Evolutionary conservation across 768 basidiomycete genomes (phyloP).

Genomic region (Suillus plorans): DNA sequence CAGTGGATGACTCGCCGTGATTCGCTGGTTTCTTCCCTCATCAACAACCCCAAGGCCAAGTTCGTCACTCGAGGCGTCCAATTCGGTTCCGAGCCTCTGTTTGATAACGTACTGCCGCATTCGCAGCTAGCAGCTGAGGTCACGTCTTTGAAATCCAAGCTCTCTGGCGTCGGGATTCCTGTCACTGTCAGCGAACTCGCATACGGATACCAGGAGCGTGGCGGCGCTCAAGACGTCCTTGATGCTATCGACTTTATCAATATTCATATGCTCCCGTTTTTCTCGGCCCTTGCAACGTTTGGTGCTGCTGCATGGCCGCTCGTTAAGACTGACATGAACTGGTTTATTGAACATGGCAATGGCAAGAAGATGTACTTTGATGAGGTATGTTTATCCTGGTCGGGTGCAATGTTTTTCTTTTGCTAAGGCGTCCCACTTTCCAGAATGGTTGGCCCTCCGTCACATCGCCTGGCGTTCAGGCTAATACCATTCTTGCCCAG

Average conservation of each 20-base stretch:
- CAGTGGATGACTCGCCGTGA: slow-evolving; percentile 57
- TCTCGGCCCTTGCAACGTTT: slow-evolving; percentile 34
- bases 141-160: slow-evolving; percentile 42
- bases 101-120: slow-evolving; percentile 53
- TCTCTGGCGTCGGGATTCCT: slow-evolving; percentile 56
- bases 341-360: slow-evolving; percentile 61
- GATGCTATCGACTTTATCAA: slow-evolving; percentile 63
- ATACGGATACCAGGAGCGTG: slow-evolving; percentile 53
- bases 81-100: slow-evolving; percentile 73
- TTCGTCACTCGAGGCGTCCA: slow-evolving; percentile 66
- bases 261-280: slow-evolving; percentile 73
- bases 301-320: slow-evolving; percentile 64
- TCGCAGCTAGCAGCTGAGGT: slow-evolving; percentile 52
- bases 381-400: slow-evolving; percentile 45
- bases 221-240: slow-evolving; percentile 54
- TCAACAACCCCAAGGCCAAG: slow-evolving; percentile 59
- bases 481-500: slow-evolving; percentile 62
- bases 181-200: slow-evolving; percentile 71
- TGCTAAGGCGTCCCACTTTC: not conserved
- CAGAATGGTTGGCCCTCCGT: slow-evolving; percentile 81
- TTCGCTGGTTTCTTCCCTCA: slow-evolving; percentile 48
- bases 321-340: slow-evolving; percentile 57
- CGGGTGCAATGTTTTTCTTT: not conserved
- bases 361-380: slow-evolving; percentile 77
- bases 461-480: slow-evolving; percentile 58